Evolutionary conservation across 129 eudicot species (phyloP).

Genomic region (Ambrosia trifida): DNA sequence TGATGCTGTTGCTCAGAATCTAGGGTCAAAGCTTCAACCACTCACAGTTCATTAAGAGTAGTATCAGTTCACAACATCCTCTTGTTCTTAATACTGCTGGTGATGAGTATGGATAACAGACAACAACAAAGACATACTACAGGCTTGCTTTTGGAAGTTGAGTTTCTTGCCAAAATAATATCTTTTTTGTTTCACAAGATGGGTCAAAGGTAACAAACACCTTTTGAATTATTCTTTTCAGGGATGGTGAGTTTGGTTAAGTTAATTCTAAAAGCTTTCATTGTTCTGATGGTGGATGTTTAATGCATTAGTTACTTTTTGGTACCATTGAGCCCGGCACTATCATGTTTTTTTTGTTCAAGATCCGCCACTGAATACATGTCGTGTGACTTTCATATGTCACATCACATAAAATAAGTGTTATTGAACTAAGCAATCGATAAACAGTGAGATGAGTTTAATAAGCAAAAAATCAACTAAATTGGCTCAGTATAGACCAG

Average conservation of each 20-base stretch:
- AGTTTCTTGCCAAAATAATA: conserved; percentile 11
- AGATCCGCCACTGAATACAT: too few relatives aligned
- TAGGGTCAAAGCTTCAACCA: conserved; percentile 58
- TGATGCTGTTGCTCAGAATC: conserved; percentile 78
- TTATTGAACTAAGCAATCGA: too few relatives aligned
- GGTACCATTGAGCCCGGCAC: too few relatives aligned
- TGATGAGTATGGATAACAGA: conserved; percentile 12
- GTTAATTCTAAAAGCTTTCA: neutral
- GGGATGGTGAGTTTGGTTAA: neutral
- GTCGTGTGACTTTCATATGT: too few relatives aligned
- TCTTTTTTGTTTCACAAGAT: conserved; percentile 23
- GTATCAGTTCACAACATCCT: neutral
- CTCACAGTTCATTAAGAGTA: conserved; percentile 14
- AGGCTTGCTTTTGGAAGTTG: neutral
- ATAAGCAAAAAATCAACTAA: too few relatives aligned
- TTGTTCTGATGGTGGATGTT: conserved; percentile 1
- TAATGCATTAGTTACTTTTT: neutral
- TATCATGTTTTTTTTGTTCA: too few relatives aligned
- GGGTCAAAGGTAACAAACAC: conserved; percentile 9
- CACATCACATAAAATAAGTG: too few relatives aligned
- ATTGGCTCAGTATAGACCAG: too few relatives aligned
- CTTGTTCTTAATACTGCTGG: neutral
- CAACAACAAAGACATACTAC: neutral
- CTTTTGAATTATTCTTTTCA: neutral
- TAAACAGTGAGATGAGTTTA: too few relatives aligned